Conservation (phyloP, 1,284 basidiomycete genomes). For the Mycosarcoma mackinlayi region DNA sequence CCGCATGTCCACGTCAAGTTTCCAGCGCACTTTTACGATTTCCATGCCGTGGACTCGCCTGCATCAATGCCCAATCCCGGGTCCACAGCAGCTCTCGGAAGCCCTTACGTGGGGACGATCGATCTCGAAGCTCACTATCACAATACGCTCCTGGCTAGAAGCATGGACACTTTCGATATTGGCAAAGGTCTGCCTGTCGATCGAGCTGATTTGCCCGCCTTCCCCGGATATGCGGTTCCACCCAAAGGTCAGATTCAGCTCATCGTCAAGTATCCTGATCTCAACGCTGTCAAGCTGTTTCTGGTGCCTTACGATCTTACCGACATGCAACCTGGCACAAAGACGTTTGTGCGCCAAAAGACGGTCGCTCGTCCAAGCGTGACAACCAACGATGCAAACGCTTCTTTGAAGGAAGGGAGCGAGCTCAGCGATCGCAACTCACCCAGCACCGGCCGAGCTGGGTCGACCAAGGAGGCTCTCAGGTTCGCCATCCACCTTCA, state of each 20-base stretch:
- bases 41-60: constrained; percentile 32
- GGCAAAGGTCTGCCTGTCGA: not conserved
- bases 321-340: constrained; percentile 63
- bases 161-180: constrained; percentile 5
- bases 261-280: constrained; percentile 70
- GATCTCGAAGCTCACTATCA: constrained; percentile 67
- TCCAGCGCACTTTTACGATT: constrained; percentile 66
- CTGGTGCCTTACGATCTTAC: constrained; percentile 72
- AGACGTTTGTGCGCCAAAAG: constrained; percentile 61
- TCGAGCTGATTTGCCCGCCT: constrained; percentile 35
- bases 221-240: constrained; percentile 72
- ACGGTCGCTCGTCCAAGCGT: constrained; percentile 14
- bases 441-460: constrained; percentile 1
- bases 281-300: constrained; percentile 71
- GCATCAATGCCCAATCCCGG: constrained; percentile 8
- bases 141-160: constrained; percentile 18
- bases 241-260: constrained; percentile 72
- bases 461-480: constrained; percentile 42
- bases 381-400: not conserved
- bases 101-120: constrained; percentile 69
- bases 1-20: constrained; percentile 67
- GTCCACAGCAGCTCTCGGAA: constrained; percentile 43
- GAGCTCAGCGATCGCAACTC: not conserved
- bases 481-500: constrained; percentile 62
- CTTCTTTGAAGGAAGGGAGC: not conserved